Conservation (phyloP, 2,329 filamentous ascomycete species). For the Cucurbitaria berberidis region DNA sequence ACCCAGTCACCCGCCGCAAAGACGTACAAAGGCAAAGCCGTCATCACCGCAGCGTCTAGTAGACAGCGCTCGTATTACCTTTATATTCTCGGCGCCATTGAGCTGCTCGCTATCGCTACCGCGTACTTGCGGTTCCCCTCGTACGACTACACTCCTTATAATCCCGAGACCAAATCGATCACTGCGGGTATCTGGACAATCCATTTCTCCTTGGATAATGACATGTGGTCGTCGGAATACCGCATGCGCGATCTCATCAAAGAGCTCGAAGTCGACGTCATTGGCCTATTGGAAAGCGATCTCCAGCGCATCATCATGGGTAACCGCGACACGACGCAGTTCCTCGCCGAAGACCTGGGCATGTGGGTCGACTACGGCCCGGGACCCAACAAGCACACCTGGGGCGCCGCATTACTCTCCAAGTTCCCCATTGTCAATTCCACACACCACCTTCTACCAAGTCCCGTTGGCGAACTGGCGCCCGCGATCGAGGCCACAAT, state of each 20-base stretch:
- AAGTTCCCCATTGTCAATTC: conserved; percentile 98
- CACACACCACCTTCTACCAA: conserved; percentile 92
- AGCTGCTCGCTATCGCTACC: conserved; percentile 78
- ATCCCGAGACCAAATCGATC: conserved; percentile 82
- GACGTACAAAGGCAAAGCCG: conserved; percentile 53
- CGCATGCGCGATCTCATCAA: conserved; percentile 90
- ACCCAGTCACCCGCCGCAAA: conserved; percentile 57
- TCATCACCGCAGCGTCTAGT: conserved; percentile 54
- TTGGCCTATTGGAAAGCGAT: conserved; percentile 93
- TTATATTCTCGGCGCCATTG: conserved; percentile 75
- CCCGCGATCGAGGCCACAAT: conserved; percentile 97
- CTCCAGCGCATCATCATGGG: conserved; percentile 99
- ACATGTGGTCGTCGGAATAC: conserved; percentile 97
- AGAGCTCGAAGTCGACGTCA: conserved; percentile 94
- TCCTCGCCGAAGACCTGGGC: conserved; percentile 91
- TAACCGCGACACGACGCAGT: conserved; percentile 94
- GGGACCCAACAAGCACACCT: conserved; percentile 98
- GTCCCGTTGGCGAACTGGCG: conserved; percentile 90
- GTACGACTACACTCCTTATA: conserved; percentile 90
- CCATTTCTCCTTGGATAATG: conserved; percentile 94
- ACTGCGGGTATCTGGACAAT: conserved; percentile 99
- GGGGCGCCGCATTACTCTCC: conserved; percentile 89
- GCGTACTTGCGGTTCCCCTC: conserved; percentile 91
- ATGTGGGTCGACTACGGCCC: conserved; percentile 99
- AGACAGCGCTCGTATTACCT: conserved; percentile 70